These are phyloP conservation scores for Pisolithus sp. DNA, from an alignment of 768 basidiomycete species.

Conservation along the genomic window DNA sequence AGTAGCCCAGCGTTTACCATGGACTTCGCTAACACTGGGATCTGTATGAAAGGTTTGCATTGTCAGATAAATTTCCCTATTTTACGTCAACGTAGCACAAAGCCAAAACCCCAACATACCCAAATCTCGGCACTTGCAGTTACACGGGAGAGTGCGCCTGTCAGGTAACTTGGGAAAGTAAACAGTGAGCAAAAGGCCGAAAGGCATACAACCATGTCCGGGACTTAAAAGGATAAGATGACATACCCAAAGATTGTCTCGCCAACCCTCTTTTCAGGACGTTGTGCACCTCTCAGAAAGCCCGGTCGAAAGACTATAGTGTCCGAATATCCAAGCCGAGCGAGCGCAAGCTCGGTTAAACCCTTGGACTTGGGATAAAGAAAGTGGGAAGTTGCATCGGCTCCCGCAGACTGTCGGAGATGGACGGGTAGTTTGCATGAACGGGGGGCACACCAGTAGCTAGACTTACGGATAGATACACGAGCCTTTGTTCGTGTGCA, in stretches of 20 bases:
- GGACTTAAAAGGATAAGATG: neutral
- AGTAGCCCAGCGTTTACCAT: constrained; percentile 47
- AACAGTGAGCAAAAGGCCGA: neutral
- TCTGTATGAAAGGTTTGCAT: constrained; percentile 25
- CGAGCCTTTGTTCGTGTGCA: constrained; percentile 45
- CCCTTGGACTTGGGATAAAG: constrained; percentile 69
- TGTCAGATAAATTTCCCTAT: neutral
- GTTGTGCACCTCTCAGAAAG: constrained; percentile 41
- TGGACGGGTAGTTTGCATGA: neutral
- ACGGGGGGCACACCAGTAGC: neutral
- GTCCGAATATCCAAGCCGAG: constrained; percentile 62
- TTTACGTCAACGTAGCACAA: neutral
- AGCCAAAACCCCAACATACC: constrained; percentile 22
- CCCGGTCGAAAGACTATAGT: constrained; percentile 66
- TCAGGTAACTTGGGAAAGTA: constrained; percentile 27
- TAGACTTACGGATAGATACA: constrained; percentile 60
- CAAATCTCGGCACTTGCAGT: constrained; percentile 37
- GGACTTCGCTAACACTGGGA: constrained; percentile 48
- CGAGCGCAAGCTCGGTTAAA: constrained; percentile 62
- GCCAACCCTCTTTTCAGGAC: constrained; percentile 31
- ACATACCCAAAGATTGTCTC: constrained; percentile 43
- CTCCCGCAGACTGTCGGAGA: constrained; percentile 36
- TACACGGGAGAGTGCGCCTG: constrained; percentile 33
- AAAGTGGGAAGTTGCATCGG: constrained; percentile 43
- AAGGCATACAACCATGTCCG: neutral